Evolutionary conservation across 1,139 yeast genomes (phyloP).

Genomic region (Meyerozyma sp.): DNA sequence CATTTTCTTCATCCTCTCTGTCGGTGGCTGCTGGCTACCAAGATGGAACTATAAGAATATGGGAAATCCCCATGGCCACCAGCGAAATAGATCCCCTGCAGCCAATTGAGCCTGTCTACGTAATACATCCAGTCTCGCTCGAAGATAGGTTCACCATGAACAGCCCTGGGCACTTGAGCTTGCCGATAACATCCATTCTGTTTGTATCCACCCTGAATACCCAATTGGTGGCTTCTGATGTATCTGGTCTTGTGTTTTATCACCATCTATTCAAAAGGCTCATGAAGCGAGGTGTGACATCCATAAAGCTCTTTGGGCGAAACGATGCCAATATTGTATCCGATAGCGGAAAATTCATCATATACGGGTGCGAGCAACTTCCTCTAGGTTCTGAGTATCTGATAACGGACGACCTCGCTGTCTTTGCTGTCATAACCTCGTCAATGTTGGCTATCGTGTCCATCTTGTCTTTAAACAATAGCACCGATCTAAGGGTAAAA

Average conservation of each 20-base stretch:
- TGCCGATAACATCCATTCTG: constrained; percentile 42
- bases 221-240: constrained; percentile 56
- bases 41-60: constrained; percentile 24
- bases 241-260: constrained; percentile 51
- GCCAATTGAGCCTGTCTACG: constrained; percentile 14
- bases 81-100: constrained; percentile 3
- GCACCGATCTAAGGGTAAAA: constrained; percentile 24
- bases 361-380: constrained; percentile 34
- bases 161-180: constrained; percentile 50
- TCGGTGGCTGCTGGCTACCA: constrained; percentile 29
- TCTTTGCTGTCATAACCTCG: constrained; percentile 58
- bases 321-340: constrained; percentile 24
- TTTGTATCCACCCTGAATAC: constrained; percentile 56
- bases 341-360: constrained; percentile 10
- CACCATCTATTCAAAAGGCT: constrained; percentile 58
- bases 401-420: constrained; percentile 50
- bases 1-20: constrained; percentile 30
- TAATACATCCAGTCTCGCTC: constrained; percentile 24
- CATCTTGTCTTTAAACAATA: constrained; percentile 42
- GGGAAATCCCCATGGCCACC: constrained; percentile 19
- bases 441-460: constrained; percentile 50
- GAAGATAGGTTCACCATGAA: constrained; percentile 23
- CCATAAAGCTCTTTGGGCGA: constrained; percentile 51
- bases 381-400: constrained; percentile 53
- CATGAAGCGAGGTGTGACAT: constrained; percentile 44